Percentiles rank a stretch among this genome's conserved stretches.
These are phyloP conservation scores for Ustilago curta DNA, from an alignment of 1,284 basidiomycete species.

Conservation along the genomic window DNA sequence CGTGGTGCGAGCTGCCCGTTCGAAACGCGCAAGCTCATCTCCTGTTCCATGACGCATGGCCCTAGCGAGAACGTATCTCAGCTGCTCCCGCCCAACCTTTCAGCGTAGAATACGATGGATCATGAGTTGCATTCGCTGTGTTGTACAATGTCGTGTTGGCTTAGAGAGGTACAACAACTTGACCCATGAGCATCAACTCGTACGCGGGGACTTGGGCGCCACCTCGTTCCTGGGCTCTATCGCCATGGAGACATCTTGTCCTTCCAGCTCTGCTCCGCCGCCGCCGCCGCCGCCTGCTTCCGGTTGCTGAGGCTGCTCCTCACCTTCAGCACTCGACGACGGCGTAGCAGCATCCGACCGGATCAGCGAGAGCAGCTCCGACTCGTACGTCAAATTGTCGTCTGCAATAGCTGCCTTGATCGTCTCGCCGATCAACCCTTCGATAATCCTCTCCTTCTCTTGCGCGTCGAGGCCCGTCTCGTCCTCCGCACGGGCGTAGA, in stretches of 20 bases:
- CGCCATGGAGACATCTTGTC: slow-evolving; percentile 3
- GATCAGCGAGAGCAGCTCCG: slow-evolving; percentile 47
- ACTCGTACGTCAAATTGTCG: slow-evolving; percentile 51
- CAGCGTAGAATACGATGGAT: too few species aligned
- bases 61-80: too few species aligned
- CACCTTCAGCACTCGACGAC: slow-evolving; percentile 4
- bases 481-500: slow-evolving; percentile 26
- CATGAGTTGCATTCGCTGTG: too few species aligned
- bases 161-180: neutral
- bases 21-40: too few species aligned
- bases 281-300: neutral
- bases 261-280: too few species aligned
- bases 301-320: neutral
- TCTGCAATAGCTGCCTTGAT: slow-evolving; percentile 33
- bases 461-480: neutral
- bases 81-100: too few species aligned
- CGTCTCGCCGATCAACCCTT: slow-evolving; percentile 22
- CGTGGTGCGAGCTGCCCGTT: too few species aligned
- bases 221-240: neutral
- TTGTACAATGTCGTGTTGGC: too few species aligned
- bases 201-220: slow-evolving; percentile 4
- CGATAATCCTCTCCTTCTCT: neutral
- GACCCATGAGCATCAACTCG: neutral
- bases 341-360: slow-evolving; percentile 42
- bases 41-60: too few species aligned